Evolutionary conservation across 257 asterid genomes (phyloP), one percentile per base, ranked within the genome.

Genomic region (Ajuga chamaepitys): DNA sequence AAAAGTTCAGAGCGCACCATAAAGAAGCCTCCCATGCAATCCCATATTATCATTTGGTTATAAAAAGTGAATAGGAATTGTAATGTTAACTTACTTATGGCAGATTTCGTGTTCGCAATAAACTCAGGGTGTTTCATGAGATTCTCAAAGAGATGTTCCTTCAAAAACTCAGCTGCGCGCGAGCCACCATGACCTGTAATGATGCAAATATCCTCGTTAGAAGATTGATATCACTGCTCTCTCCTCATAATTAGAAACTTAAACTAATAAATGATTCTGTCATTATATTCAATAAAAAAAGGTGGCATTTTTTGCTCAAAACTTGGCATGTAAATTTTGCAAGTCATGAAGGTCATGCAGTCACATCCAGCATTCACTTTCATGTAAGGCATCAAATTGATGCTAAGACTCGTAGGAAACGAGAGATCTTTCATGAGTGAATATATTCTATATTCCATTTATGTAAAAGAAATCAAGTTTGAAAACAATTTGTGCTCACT

Each of bases 121-220:
- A 94, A 90, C 66, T 78, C 82, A 25, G 95, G 87, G 77, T 94
- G 99, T 64, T 85, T 90, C 88, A 82, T 74, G 70, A 94, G 87
- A 83, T 90, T 94, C 81, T 75, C 91, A 81, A 94, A 94, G 57
- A 94, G 95, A 76, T 88, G 91, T 74, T 73, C 80, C 92, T 84
- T 94, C 90, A 94, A 81, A 83, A n/a, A 94, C 72, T 94, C 95
- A 57, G 97, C 97, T 35, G 99, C 99, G 13, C 95, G 96, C 55
- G 95, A 80, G 44, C 99, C 99, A 74, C 99, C 97, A 74, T 94
- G 99, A 74, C 99, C 99, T 94, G 86, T 57, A 75, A 77, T 53
- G 56, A 73, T 66, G 75, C 57, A 68, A 38, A 67, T n/a, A n/a
- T 59, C 70, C 58, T 63, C 44, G 70, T 73, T 58, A 77, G 32